Conservation (phyloP, 441 rosid genomes). For the Iberis amara region DNA sequence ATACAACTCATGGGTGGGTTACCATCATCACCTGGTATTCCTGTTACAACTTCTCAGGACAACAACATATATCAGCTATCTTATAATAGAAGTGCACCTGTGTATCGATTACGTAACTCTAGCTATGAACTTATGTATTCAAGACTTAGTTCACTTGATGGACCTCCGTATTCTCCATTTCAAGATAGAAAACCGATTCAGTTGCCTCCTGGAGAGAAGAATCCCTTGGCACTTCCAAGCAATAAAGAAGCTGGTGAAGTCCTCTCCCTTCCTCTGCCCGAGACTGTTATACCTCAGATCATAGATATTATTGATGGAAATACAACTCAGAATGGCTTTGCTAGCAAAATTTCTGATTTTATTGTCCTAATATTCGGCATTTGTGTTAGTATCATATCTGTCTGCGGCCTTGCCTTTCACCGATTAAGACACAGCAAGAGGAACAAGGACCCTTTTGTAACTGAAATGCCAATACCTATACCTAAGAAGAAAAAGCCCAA, state of each 20-base stretch:
- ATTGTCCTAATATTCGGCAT: slow-evolving; percentile 24
- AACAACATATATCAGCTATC: slow-evolving; percentile 40
- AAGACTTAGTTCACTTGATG: slow-evolving; percentile 33
- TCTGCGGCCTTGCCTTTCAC: slow-evolving; percentile 33
- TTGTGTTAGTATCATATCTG: slow-evolving; percentile 31
- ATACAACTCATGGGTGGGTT: slow-evolving; percentile 31
- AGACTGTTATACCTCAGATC: slow-evolving; percentile 29
- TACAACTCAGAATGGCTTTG: slow-evolving; percentile 19
- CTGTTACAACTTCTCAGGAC: slow-evolving; percentile 14
- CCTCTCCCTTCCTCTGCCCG: slow-evolving; percentile 52
- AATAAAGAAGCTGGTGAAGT: slow-evolving; percentile 26
- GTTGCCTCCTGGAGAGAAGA: slow-evolving; percentile 31
- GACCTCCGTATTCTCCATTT: slow-evolving; percentile 38
- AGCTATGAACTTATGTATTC: slow-evolving; percentile 37
- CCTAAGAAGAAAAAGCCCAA: slow-evolving; percentile 60
- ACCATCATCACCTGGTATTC: slow-evolving; percentile 30
- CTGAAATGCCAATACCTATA: slow-evolving; percentile 31
- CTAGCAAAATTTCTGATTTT: slow-evolving; percentile 27
- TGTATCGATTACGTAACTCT: slow-evolving; percentile 47
- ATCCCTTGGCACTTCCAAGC: slow-evolving; percentile 43
- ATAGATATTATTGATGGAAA: slow-evolving; percentile 30
- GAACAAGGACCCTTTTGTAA: slow-evolving; percentile 39
- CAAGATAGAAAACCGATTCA: slow-evolving; percentile 30
- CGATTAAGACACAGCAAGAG: slow-evolving; percentile 32
- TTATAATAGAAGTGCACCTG: slow-evolving; percentile 47